phyloP scores from a whole-genome alignment of 495 filamentous ascomycete species.

The Talaromyces thailandensis region DNA sequence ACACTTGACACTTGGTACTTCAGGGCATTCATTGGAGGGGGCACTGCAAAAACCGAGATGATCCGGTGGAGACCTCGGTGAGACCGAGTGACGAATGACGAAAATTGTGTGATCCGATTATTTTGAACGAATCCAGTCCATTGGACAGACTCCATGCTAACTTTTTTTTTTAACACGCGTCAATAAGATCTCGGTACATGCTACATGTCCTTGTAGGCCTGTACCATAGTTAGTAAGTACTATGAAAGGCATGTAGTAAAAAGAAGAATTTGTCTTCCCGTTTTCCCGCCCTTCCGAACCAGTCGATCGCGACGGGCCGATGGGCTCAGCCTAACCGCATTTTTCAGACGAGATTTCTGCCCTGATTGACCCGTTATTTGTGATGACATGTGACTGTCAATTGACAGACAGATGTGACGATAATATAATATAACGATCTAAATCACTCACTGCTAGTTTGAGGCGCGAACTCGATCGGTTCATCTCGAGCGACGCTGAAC shows the following conservation, averaged over 20 bases:
- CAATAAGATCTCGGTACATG: background rate
- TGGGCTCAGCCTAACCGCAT: background rate
- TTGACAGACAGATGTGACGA: background rate
- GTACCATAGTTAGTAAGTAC: too few species aligned
- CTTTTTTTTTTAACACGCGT: background rate
- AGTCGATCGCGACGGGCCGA: constrained; percentile 7
- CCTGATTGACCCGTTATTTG: background rate
- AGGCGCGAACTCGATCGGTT: background rate
- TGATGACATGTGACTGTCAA: background rate
- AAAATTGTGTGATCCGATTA: background rate
- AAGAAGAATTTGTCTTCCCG: constrained; percentile 2
- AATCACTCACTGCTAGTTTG: background rate
- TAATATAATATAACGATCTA: background rate
- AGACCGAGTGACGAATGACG: background rate
- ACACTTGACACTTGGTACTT: background rate
- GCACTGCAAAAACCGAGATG: background rate
- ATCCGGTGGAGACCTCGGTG: background rate
- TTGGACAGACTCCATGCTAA: background rate
- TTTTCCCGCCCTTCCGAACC: constrained; percentile 5
- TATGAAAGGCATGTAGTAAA: background rate
- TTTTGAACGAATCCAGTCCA: background rate
- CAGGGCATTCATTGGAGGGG: background rate
- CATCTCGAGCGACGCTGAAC: background rate
- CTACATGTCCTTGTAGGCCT: background rate
- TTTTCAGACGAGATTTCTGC: background rate